Conservation (phyloP, 345 rosid genomes). For the Euphorbia peplus region DNA sequence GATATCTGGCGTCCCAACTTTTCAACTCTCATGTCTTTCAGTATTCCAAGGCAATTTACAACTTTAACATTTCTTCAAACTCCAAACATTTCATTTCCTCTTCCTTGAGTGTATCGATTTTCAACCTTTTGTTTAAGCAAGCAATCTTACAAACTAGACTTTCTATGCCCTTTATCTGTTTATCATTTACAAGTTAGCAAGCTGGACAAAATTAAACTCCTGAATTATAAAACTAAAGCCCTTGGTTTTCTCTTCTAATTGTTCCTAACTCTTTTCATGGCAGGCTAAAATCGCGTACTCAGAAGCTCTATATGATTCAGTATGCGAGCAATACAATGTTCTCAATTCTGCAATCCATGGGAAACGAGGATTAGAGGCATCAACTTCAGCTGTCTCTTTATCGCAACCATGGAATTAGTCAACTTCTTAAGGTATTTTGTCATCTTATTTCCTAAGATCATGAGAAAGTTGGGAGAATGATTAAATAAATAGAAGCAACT, state of each 20-base stretch:
- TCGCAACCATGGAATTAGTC: constrained; percentile 83
- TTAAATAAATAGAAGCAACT: neutral
- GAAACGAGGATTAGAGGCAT: constrained; percentile 60
- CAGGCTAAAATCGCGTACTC: constrained; percentile 74
- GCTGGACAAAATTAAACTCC: no score
- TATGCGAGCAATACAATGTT: constrained; percentile 59
- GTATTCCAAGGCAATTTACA: no score
- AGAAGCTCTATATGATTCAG: constrained; percentile 52
- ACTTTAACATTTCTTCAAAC: no score
- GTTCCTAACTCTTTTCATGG: constrained; percentile 20
- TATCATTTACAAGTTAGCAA: no score
- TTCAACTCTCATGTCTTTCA: no score
- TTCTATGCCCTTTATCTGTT: no score
- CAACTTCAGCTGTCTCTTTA: constrained; percentile 57
- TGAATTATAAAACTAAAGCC: neutral
- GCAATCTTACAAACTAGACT: no score
- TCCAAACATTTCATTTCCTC: no score
- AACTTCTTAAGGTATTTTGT: constrained; percentile 27
- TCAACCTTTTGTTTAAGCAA: no score
- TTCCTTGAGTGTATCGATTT: no score
- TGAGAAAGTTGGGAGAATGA: neutral
- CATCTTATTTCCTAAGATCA: neutral
- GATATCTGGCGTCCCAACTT: no score
- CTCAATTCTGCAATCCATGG: constrained; percentile 67
- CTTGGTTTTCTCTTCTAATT: constrained; percentile 3